phyloP scores from a whole-genome alignment of 345 rosid genomes.

The Eucalyptus sp. region DNA sequence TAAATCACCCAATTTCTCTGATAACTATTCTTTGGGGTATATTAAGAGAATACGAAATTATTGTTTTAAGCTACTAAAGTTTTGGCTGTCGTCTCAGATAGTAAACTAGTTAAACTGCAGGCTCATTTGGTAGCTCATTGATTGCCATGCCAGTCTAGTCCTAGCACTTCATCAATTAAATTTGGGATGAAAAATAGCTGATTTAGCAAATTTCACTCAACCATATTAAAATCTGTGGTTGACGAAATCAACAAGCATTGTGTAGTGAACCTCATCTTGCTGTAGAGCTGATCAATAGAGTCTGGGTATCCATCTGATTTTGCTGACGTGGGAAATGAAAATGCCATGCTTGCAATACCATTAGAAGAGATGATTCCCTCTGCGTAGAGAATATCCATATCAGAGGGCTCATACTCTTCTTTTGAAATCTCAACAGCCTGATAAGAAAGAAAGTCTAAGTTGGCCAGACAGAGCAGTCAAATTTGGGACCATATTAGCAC shows the following conservation, averaged over 20 bases:
- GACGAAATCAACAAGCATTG: background rate
- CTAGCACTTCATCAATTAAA: background rate
- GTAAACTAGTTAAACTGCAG: background rate
- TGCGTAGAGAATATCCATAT: constrained; percentile 70
- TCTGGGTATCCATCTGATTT: constrained; percentile 12
- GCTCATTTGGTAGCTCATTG: background rate
- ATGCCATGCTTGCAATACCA: constrained; percentile 64
- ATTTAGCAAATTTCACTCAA: background rate
- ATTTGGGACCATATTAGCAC: background rate
- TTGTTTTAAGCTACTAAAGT: background rate
- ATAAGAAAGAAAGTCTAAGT: background rate
- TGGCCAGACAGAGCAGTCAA: background rate
- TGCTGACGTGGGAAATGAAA: constrained; percentile 32
- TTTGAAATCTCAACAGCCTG: constrained; percentile 74
- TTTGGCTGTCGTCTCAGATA: background rate
- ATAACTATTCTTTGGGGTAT: background rate
- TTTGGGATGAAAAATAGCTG: background rate
- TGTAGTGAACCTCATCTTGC: constrained; percentile 26
- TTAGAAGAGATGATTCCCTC: constrained; percentile 65
- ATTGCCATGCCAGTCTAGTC: background rate
- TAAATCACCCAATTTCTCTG: background rate
- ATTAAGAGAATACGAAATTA: background rate
- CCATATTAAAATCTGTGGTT: background rate
- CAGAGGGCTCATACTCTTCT: constrained; percentile 59
- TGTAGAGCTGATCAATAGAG: constrained; percentile 22